Conservation (phyloP, 208 protist species). For the Wallacemonas rigidus region DNA sequence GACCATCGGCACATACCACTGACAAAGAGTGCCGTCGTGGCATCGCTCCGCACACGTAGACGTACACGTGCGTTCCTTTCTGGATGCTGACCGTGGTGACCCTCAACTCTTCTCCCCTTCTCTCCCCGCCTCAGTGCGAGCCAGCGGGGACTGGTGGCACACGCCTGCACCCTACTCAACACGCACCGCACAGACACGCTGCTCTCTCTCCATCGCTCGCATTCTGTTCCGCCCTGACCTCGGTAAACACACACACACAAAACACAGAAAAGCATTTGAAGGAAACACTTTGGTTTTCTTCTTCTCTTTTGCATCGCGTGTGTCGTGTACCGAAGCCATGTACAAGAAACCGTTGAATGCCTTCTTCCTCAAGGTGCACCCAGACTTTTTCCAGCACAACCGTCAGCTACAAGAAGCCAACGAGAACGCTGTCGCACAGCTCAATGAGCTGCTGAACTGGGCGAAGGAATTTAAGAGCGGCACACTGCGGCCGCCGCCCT, state of each 20-base stretch:
- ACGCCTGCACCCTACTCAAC: too few relatives aligned
- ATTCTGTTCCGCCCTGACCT: too few relatives aligned
- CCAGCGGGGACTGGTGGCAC: too few relatives aligned
- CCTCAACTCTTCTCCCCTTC: too few relatives aligned
- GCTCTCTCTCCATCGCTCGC: too few relatives aligned
- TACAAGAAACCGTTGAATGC: slow-evolving; percentile 92
- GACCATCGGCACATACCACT: too few relatives aligned
- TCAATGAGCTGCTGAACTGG: slow-evolving; percentile 92
- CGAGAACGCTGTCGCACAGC: slow-evolving; percentile 86
- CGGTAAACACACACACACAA: background rate
- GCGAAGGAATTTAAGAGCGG: slow-evolving; percentile 86
- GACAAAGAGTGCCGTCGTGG: too few relatives aligned
- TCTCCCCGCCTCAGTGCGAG: too few relatives aligned
- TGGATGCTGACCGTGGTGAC: too few relatives aligned
- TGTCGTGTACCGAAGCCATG: slow-evolving; percentile 32
- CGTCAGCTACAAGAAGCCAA: slow-evolving; percentile 73
- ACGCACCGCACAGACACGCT: too few relatives aligned
- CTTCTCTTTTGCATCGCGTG: background rate
- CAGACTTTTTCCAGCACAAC: slow-evolving; percentile 91
- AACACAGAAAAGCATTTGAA: background rate
- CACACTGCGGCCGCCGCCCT: slow-evolving; percentile 67
- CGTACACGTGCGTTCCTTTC: too few relatives aligned
- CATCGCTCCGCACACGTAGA: too few relatives aligned
- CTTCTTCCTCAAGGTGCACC: slow-evolving; percentile 93
- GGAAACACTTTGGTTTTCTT: background rate